Evolutionary conservation across 257 asterid genomes (phyloP).

Genomic region (Agastache rugosa): DNA sequence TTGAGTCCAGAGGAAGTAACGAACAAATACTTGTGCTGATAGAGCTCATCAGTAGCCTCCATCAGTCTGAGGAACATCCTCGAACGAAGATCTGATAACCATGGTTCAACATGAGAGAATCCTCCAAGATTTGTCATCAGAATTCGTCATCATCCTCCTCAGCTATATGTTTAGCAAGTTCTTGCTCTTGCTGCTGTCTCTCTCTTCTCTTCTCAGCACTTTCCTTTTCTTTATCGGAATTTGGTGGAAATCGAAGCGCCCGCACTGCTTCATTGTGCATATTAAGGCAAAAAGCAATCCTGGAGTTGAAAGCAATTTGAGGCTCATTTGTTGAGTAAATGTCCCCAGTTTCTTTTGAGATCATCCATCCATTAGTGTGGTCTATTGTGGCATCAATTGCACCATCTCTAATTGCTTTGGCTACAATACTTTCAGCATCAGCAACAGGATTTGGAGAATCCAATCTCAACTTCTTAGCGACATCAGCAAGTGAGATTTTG

Average conservation of each 20-base stretch:
- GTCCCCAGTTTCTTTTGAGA: conserved; percentile 90
- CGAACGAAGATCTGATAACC: neutral
- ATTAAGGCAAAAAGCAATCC: conserved; percentile 85
- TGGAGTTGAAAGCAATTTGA: conserved; percentile 80
- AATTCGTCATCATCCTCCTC: conserved; percentile 95
- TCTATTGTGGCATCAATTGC: conserved; percentile 90
- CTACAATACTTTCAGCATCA: conserved; percentile 85
- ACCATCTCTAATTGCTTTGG: conserved; percentile 90
- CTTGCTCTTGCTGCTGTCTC: conserved; percentile 91
- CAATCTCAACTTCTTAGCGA: conserved; percentile 80
- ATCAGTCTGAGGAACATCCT: conserved; percentile 8
- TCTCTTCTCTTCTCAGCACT: conserved; percentile 95
- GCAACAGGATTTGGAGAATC: conserved; percentile 85
- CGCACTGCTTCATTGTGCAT: conserved; percentile 95
- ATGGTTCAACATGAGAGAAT: neutral
- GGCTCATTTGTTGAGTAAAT: conserved; percentile 93
- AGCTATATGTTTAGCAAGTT: conserved; percentile 91
- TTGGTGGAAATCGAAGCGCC: conserved; percentile 85
- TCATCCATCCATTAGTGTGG: conserved; percentile 79
- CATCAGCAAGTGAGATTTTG: conserved; percentile 74
- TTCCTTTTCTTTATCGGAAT: conserved; percentile 87
- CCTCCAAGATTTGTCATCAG: conserved; percentile 22
- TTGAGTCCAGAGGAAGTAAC: conserved; percentile 12
- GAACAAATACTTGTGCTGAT: neutral
- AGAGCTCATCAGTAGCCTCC: conserved; percentile 3